Conservation (phyloP, 2,329 filamentous ascomycete genomes). For the Zalaria sp. region DNA sequence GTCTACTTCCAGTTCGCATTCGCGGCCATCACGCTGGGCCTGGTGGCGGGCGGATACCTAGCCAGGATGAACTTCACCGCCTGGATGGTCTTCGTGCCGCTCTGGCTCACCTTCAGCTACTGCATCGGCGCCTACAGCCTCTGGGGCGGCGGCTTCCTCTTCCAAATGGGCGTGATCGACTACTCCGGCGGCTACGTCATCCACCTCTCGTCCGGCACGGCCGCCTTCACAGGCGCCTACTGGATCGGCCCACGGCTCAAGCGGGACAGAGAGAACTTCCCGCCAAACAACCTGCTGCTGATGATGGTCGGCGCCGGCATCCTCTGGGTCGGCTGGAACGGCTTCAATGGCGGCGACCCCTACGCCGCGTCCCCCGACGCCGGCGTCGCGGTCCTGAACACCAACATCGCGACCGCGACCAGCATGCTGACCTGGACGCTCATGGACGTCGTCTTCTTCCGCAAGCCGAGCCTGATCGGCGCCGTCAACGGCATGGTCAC, state of each 20-base stretch:
- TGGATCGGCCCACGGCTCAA: constrained; percentile 34
- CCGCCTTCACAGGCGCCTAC: constrained; percentile 32
- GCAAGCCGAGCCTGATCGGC: constrained; percentile 36
- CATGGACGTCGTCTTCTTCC: constrained; percentile 32
- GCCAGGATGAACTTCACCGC: constrained; percentile 37
- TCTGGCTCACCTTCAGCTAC: constrained; percentile 36
- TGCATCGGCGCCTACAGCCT: constrained; percentile 29
- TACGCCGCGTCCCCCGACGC: constrained; percentile 36
- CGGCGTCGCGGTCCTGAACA: constrained; percentile 37
- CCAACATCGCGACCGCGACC: constrained; percentile 35
- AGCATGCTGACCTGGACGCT: constrained; percentile 32
- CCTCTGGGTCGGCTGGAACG: constrained; percentile 40
- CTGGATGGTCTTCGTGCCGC: constrained; percentile 38
- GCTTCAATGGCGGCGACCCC: constrained; percentile 40
- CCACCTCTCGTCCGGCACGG: constrained; percentile 37
- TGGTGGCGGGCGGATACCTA: constrained; percentile 32
- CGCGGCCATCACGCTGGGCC: constrained; percentile 35
- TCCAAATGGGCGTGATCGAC: constrained; percentile 33
- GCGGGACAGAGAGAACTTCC: constrained; percentile 28
- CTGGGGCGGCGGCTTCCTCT: constrained; percentile 34
- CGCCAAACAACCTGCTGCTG: constrained; percentile 33
- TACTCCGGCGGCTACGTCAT: constrained; percentile 41
- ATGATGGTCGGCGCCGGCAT: constrained; percentile 35
- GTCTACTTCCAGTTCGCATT: constrained; percentile 42
- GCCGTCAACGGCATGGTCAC: constrained; percentile 39